phyloP scores from a whole-genome alignment of 2,329 filamentous ascomycete species.

The Aspergillus pseudoterreus region DNA sequence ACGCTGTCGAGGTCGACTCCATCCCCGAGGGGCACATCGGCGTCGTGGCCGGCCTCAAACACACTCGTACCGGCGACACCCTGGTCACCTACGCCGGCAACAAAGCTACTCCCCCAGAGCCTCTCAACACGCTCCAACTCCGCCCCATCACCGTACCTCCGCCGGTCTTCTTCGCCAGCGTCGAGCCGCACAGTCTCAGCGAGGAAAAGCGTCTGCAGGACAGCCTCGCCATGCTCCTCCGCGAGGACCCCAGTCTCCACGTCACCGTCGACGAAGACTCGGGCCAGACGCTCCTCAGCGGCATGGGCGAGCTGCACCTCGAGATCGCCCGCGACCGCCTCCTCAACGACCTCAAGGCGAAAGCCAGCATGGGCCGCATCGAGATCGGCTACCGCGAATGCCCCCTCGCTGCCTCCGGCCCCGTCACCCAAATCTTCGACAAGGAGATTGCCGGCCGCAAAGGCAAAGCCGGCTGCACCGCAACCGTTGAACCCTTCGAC shows the following conservation, averaged over 20 bases:
- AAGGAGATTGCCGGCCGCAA: constrained; percentile 74
- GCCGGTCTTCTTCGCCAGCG: constrained; percentile 92
- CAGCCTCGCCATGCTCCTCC: constrained; percentile 70
- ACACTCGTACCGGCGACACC: constrained; percentile 90
- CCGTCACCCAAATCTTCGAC: constrained; percentile 66
- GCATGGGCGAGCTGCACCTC: constrained; percentile 94
- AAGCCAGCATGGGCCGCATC: constrained; percentile 79
- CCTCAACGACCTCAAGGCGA: constrained; percentile 83
- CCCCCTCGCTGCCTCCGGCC: constrained; percentile 55
- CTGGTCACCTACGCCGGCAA: constrained; percentile 68
- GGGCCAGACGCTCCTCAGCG: constrained; percentile 86
- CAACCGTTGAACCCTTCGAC: constrained; percentile 59
- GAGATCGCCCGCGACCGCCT: constrained; percentile 89
- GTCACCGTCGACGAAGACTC: constrained; percentile 83
- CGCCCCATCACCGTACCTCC: constrained; percentile 85
- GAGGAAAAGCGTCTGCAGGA: constrained; percentile 78
- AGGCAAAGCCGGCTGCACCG: constrained; percentile 73
- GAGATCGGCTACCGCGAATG: constrained; percentile 95
- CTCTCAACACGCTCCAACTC: constrained; percentile 72
- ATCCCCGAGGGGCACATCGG: constrained; percentile 88
- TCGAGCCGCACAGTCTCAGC: constrained; percentile 73
- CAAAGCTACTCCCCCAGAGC: constrained; percentile 62
- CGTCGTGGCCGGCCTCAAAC: constrained; percentile 84
- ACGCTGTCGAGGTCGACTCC: constrained; percentile 77
- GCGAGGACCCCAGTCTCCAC: constrained; percentile 89